phyloP scores from a whole-genome alignment of 768 basidiomycete species.

The Coprinellus micaceus region DNA sequence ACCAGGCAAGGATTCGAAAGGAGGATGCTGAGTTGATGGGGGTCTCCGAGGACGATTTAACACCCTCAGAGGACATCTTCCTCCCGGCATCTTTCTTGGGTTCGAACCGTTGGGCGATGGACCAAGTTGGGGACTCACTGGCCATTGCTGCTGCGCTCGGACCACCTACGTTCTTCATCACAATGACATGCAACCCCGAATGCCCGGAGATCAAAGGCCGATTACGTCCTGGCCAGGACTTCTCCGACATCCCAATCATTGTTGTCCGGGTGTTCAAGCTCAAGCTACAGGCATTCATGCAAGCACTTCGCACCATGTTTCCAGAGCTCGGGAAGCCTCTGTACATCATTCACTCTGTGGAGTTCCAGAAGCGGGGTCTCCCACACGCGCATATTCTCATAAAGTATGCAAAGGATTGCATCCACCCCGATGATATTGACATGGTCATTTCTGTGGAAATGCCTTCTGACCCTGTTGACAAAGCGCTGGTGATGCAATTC shows the following conservation, averaged over 20 bases:
- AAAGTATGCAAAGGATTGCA: conserved; percentile 23
- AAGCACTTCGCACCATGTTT: conserved; percentile 27
- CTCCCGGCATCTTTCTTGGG: conserved; percentile 35
- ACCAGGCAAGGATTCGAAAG: conserved; percentile 19
- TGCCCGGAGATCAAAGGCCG: conserved; percentile 35
- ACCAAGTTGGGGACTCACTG: conserved; percentile 22
- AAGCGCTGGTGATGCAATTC: conserved; percentile 23
- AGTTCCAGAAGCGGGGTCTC: conserved; percentile 41
- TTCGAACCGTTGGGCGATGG: conserved; percentile 27
- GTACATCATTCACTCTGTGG: conserved; percentile 32
- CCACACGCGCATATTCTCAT: conserved; percentile 41
- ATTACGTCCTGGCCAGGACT: conserved; percentile 30
- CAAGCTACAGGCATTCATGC: conserved; percentile 22
- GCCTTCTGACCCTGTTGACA: conserved; percentile 23
- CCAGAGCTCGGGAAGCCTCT: conserved; percentile 24
- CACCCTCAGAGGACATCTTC: conserved; percentile 27
- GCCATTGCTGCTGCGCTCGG: conserved; percentile 28
- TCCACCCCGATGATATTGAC: conserved; percentile 26
- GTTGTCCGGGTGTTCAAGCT: conserved; percentile 34
- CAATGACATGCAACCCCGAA: conserved; percentile 37
- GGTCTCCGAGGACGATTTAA: conserved; percentile 13
- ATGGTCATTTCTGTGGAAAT: conserved; percentile 31
- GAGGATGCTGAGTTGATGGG: conserved; percentile 31
- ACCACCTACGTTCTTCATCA: conserved; percentile 33
- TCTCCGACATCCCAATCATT: conserved; percentile 30